Evolutionary conservation across 345 rosid species (phyloP).

Genomic region (Hypericum perforatum): DNA sequence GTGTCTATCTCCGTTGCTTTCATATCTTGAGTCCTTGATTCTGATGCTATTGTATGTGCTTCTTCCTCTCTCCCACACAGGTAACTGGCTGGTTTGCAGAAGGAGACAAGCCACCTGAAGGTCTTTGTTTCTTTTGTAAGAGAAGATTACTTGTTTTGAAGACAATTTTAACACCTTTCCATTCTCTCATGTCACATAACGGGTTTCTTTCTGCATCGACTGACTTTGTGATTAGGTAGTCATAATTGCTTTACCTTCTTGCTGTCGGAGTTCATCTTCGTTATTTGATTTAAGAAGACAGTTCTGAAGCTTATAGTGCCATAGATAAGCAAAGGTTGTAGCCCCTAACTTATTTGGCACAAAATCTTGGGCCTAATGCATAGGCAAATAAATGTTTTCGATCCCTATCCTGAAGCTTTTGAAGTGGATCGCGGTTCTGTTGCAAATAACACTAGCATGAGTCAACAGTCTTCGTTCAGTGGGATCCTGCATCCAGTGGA

Average conservation of each 20-base stretch:
- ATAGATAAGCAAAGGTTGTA: conserved; percentile 1
- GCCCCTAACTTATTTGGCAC: conserved; percentile 16
- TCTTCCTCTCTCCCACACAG: no score
- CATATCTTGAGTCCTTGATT: no score
- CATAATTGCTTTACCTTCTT: background rate
- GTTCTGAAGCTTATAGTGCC: no score
- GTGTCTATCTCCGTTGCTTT: no score
- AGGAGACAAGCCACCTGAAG: conserved; percentile 13
- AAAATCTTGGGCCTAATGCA: conserved; percentile 41
- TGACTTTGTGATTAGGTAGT: no score
- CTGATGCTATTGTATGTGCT: no score
- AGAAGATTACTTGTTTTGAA: conserved; percentile 4
- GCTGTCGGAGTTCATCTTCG: conserved; percentile 13
- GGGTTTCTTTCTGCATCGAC: background rate
- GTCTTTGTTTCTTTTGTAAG: conserved; percentile 18
- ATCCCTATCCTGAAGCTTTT: conserved; percentile 43
- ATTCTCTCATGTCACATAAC: no score
- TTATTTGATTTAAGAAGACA: no score
- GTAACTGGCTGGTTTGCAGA: no score
- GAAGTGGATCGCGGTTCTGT: conserved; percentile 44
- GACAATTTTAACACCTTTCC: background rate
- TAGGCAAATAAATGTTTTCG: conserved; percentile 38
- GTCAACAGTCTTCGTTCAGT: conserved; percentile 31
- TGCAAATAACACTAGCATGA: conserved; percentile 22
- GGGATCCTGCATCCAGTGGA: conserved; percentile 40